Base-by-base conservation (phyloP, 2,329 filamentous ascomycete genomes). In the Aspergillus sergii region DNA sequence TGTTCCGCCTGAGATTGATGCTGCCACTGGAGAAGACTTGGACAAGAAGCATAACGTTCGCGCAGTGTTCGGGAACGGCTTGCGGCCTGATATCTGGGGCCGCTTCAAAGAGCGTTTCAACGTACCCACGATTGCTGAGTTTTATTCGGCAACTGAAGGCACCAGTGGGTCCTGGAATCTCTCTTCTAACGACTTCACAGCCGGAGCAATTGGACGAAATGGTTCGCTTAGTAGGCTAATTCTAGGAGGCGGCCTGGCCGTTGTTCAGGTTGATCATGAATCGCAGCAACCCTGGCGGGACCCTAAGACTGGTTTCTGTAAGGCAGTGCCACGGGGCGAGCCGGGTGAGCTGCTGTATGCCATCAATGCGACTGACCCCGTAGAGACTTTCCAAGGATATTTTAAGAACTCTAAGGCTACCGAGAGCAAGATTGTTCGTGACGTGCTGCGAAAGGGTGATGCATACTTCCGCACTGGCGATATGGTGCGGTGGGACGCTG, bases 401-500 rank as follows among this genome's bases (percentile, higher is more conserved):
- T 92, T 89, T 76, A 87, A 88, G 63, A 93, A 96, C 74, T 76
- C 83, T 16, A 83, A 85, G 36, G 92, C 93, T 0, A 92, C 90
- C 0, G 80, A 87, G 45, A 84, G 86, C 67, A 96, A 96, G 78
- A 85, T 96, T 54, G 76, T 95, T 64, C 86, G 89, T 5, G 82
- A 90, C 69, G 91, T 95, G 2, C 86, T 95, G 66, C 81, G 79
- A 63, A 89, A 89, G 71, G 92, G 91, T 16, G 93, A 97, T 72
- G 89, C 88, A 0, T 96, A 88, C 83, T 96, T 93, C 82, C 88
- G 92, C 28, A 90, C 91, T 0, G 93, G 93, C n/a, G 93, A 97
- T 71, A 84, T 95, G 21, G 80, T 95, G 36, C 84, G 88, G n/a
- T 86, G 85, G 79, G 90, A 93, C 67, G 63, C 66, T 1, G 88